Evolutionary conservation across 768 basidiomycete species (phyloP).

Genomic region (Auricularia auricula-judae): DNA sequence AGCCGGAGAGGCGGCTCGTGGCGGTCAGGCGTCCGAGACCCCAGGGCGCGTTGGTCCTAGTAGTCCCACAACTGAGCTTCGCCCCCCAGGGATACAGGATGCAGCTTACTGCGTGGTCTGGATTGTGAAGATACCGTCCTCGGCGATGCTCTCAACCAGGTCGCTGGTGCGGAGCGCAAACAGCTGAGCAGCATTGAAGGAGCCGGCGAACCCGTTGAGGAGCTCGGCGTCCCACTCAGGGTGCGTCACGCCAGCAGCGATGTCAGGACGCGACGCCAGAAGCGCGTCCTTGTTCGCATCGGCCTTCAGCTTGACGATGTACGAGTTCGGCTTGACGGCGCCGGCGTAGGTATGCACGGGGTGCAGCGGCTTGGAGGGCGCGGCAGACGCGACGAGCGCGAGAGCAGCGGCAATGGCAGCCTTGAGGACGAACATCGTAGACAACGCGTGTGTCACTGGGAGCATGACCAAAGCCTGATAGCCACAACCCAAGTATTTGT

Average conservation of each 20-base stretch:
- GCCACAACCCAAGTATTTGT: no score
- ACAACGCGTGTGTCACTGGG: not conserved
- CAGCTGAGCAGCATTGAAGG: slow-evolving; percentile 12
- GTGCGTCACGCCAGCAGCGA: slow-evolving; percentile 10
- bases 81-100: no score
- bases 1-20: not conserved
- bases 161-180: slow-evolving; percentile 16
- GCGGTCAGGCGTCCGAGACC: not conserved
- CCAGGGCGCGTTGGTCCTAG: not conserved
- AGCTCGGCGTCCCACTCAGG: slow-evolving; percentile 11
- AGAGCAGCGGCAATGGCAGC: not conserved
- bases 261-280: slow-evolving; percentile 1
- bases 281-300: slow-evolving; percentile 11
- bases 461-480: no score
- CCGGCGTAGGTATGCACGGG: slow-evolving; percentile 8
- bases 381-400: not conserved
- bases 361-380: not conserved
- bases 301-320: slow-evolving; percentile 17
- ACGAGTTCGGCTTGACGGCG: slow-evolving; percentile 7
- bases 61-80: no score
- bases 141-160: slow-evolving; percentile 18
- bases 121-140: slow-evolving; percentile 22
- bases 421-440: not conserved
- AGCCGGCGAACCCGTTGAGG: slow-evolving; percentile 18
- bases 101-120: not conserved